These are phyloP conservation scores for Colletotrichum tamarilloi DNA, from an alignment of 2,329 filamentous ascomycete genomes.

Conservation along the genomic window DNA sequence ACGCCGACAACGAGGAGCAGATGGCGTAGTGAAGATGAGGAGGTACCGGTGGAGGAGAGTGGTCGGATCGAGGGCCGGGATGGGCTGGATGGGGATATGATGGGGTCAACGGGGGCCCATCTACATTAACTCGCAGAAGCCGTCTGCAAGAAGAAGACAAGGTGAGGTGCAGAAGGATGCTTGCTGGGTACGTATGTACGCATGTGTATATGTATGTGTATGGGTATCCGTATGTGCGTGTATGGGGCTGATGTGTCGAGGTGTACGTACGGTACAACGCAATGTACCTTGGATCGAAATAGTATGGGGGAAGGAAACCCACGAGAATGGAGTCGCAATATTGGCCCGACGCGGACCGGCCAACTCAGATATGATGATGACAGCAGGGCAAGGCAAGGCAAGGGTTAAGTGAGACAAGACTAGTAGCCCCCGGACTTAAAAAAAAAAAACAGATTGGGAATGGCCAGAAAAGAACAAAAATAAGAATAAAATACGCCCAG, in stretches of 20 bases:
- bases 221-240: background rate
- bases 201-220: constrained; percentile 4
- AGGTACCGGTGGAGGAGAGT: constrained; percentile 14
- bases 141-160: constrained; percentile 27
- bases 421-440: background rate
- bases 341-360: constrained; percentile 22
- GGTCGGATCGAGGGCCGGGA: constrained; percentile 18
- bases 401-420: background rate
- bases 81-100: constrained; percentile 23
- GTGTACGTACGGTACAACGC: constrained; percentile 2
- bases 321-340: constrained; percentile 14
- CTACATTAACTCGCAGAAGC: constrained; percentile 29
- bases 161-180: constrained; percentile 21
- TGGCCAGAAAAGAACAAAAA: constrained; percentile 4
- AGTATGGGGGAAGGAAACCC: background rate
- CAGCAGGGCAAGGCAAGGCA: background rate
- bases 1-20: constrained; percentile 16
- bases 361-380: constrained; percentile 1
- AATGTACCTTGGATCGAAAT: background rate
- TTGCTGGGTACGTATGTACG: constrained; percentile 20
- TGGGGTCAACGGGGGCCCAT: constrained; percentile 21
- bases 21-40: constrained; percentile 10
- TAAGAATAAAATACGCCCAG: background rate
- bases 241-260: background rate
- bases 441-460: background rate